These are phyloP conservation scores for Macrolepiota albuminosa DNA, from an alignment of 768 basidiomycete species.

Conservation along the genomic window DNA sequence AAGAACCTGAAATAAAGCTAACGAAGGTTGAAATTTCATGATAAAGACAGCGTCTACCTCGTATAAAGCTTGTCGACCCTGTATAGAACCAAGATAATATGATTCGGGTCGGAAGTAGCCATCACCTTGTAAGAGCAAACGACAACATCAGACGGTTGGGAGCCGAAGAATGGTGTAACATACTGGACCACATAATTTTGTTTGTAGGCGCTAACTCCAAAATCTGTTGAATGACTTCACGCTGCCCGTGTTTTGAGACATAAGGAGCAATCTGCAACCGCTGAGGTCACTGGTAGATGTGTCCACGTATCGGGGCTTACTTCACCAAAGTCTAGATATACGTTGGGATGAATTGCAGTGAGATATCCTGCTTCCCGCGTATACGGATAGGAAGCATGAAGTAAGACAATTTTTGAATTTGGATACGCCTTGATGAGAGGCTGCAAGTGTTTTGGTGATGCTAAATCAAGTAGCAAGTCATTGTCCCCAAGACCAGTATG, in stretches of 20 bases:
- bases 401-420: constrained; percentile 55
- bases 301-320: constrained; percentile 28
- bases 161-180: constrained; percentile 2
- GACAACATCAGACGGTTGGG: background rate
- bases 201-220: constrained; percentile 72
- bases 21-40: background rate
- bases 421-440: constrained; percentile 62
- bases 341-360: constrained; percentile 65
- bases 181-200: constrained; percentile 81
- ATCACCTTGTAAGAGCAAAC: constrained; percentile 35
- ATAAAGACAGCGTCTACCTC: constrained; percentile 33
- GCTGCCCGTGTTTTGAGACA: constrained; percentile 60
- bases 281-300: background rate
- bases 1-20: constrained; percentile 42
- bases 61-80: constrained; percentile 59
- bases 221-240: constrained; percentile 51
- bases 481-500: constrained; percentile 80
- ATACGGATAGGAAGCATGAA: constrained; percentile 78
- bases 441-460: constrained; percentile 67
- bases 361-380: constrained; percentile 78
- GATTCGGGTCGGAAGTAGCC: constrained; percentile 76
- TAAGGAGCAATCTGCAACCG: constrained; percentile 55
- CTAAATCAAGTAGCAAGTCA: constrained; percentile 52
- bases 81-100: constrained; percentile 62
- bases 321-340: constrained; percentile 78